Percentiles rank a stretch among this genome's conserved stretches.
These are phyloP conservation scores for Dissoconium aciculare DNA, from an alignment of 2,329 filamentous ascomycete species.

Conservation along the genomic window DNA sequence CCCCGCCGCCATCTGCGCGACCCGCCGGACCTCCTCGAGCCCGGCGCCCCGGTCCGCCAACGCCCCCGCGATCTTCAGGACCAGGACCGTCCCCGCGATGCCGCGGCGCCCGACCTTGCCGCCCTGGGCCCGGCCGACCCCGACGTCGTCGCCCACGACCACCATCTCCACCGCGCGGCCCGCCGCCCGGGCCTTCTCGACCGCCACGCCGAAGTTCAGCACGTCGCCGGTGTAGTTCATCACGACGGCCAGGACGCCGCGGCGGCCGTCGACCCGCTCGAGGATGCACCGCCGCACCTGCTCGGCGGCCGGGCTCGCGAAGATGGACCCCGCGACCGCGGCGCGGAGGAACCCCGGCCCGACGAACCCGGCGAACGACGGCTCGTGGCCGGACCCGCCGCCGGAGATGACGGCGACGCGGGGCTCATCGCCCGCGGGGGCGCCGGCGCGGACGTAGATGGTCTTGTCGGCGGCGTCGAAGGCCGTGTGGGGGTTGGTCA, in stretches of 20 bases:
- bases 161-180: conserved; percentile 75
- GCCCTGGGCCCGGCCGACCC: conserved; percentile 63
- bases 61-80: conserved; percentile 81
- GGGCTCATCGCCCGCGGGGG: conserved; percentile 22
- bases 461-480: conserved; percentile 72
- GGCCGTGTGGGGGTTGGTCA: conserved; percentile 70
- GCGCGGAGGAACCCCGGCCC: conserved; percentile 66
- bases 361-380: conserved; percentile 73
- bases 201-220: conserved; percentile 83
- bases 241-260: conserved; percentile 74
- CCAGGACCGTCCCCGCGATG: conserved; percentile 78
- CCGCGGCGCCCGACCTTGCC: conserved; percentile 89
- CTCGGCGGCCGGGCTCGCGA: conserved; percentile 65
- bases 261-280: conserved; percentile 52
- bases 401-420: conserved; percentile 74
- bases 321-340: conserved; percentile 75
- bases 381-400: conserved; percentile 81
- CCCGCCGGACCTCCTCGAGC: conserved; percentile 55
- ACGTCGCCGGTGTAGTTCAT: conserved; percentile 60
- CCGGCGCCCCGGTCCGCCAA: conserved; percentile 51
- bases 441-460: conserved; percentile 53
- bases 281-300: conserved; percentile 67
- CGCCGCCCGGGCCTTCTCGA: conserved; percentile 75
- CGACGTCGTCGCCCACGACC: conserved; percentile 81
- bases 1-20: conserved; percentile 55